These are phyloP conservation scores for Annona cherimola DNA, from an alignment of 164 flowering plant genomes.

Conservation along the genomic window DNA sequence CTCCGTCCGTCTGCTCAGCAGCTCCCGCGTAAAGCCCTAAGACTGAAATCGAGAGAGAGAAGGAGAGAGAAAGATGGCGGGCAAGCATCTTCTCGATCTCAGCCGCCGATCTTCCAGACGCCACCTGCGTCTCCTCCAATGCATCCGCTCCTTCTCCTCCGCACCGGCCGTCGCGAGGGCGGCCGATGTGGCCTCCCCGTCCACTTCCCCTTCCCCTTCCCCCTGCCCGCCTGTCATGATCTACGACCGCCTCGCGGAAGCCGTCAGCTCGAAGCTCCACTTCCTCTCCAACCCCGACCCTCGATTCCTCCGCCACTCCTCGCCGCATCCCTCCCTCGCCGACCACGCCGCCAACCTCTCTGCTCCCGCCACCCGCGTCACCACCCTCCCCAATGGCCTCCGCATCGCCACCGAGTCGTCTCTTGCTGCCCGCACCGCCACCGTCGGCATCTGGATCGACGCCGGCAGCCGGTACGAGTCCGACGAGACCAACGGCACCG, in stretches of 20 bases:
- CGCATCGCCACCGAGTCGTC: constrained; percentile 50
- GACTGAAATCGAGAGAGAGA: not conserved
- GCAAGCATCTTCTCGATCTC: constrained; percentile 17
- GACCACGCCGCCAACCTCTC: constrained; percentile 37
- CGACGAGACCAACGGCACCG: constrained; percentile 50
- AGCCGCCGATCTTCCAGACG: constrained; percentile 15
- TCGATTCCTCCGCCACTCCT: constrained; percentile 36
- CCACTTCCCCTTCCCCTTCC: constrained; percentile 1
- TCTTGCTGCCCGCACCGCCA: constrained; percentile 36
- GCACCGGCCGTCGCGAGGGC: constrained; percentile 18
- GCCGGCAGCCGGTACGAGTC: constrained; percentile 47
- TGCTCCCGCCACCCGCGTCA: constrained; percentile 39
- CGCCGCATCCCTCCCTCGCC: constrained; percentile 27
- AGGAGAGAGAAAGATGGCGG: constrained; percentile 17
- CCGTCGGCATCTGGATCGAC: constrained; percentile 59
- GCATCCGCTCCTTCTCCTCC: constrained; percentile 20
- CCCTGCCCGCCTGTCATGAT: constrained; percentile 24
- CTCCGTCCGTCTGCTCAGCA: not conserved
- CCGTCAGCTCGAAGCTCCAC: constrained; percentile 30
- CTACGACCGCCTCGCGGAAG: constrained; percentile 36
- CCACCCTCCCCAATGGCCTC: constrained; percentile 46
- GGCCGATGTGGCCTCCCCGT: constrained; percentile 15
- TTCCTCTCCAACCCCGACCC: constrained; percentile 36
- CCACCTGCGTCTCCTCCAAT: constrained; percentile 2
- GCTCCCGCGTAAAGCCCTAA: not conserved